Percentiles rank a stretch among this genome's conserved stretches.
These are phyloP conservation scores for Lojkania enalia DNA, from an alignment of 2,329 filamentous ascomycete genomes.

Conservation along the genomic window DNA sequence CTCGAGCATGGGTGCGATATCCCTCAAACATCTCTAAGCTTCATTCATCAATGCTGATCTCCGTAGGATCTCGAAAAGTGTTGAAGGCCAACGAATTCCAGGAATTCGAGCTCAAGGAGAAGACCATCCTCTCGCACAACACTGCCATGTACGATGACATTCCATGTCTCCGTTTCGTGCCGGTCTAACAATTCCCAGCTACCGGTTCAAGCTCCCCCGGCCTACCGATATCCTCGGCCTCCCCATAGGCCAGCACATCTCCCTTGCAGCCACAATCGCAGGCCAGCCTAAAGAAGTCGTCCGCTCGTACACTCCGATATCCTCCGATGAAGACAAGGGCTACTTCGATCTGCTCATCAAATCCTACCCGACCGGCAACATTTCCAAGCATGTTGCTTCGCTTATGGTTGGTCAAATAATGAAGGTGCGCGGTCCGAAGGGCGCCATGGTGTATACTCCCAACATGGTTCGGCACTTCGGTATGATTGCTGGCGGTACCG, in stretches of 20 bases:
- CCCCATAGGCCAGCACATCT: constrained; percentile 98
- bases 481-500: constrained; percentile 97
- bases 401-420: constrained; percentile 79
- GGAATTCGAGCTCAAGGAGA: constrained; percentile 89
- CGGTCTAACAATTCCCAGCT: constrained; percentile 57
- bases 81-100: constrained; percentile 88
- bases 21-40: not conserved
- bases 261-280: constrained; percentile 68
- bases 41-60: not conserved
- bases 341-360: constrained; percentile 98
- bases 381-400: constrained; percentile 87
- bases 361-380: constrained; percentile 96
- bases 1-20: constrained; percentile 66
- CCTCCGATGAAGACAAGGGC: constrained; percentile 61
- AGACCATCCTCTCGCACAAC: constrained; percentile 96
- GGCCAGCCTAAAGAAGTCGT: constrained; percentile 49
- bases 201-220: constrained; percentile 85
- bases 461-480: constrained; percentile 97
- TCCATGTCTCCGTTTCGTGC: not conserved
- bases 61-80: constrained; percentile 72
- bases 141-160: constrained; percentile 75
- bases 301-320: constrained; percentile 49
- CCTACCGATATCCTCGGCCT: constrained; percentile 84
- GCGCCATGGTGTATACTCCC: constrained; percentile 94
- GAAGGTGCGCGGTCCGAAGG: constrained; percentile 91